Evolutionary conservation across 2,329 filamentous ascomycete species (phyloP), one percentile per base, ranked within the genome.

Genomic region (Diaporthe eres): DNA sequence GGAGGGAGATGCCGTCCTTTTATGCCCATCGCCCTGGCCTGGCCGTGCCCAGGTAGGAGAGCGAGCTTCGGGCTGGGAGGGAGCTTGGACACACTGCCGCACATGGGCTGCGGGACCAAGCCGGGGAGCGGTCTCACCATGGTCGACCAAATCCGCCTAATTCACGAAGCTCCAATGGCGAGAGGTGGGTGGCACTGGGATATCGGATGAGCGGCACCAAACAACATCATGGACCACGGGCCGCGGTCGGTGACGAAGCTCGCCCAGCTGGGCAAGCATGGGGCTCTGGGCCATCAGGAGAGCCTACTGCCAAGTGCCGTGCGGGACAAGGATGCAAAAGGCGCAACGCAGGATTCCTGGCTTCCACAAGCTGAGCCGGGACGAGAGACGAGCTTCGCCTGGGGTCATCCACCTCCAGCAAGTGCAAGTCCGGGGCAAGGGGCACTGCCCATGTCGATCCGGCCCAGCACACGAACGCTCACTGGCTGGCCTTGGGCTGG

Each of bases 201-300:
- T 22, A 55, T 70, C 65, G 65, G 65, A 70, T 70, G 65, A 70
- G 49, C 65, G 65, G 65, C 65, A 70, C 65, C 65, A 70, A 70
- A 70, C 65, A 70, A 39, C 65, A 55, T 12, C 47, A 28, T 25
- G 31, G 47, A 8, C 49, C 65, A 55, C 49, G 65, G 49, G 34
- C 49, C 47, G 49, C 31, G 34, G 47, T 70, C 31, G n/a, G 47
- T 70, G 65, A 68, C 63, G 63, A 68, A 68, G 63, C 47, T 37
- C 22, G 12, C 19, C 28, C 10, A 67, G 31, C 17, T 51, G 61
- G 25, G 61, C 28, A 28, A 42, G 37, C n/a, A 13, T 12, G 37
- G 61, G 61, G 47, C 47, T 53, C 37, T 47, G 63, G 17, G 25
- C 19, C 47, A 70, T 53, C 65, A 70, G 49, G 65, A 34, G 47